A percentile compares a stretch with the other conserved stretches of the same genome.
These are phyloP conservation scores for bread wheat (Triticum aestivum) DNA, from an alignment of 176 grass and related monocot species.

Conservation along the genomic window DNA sequence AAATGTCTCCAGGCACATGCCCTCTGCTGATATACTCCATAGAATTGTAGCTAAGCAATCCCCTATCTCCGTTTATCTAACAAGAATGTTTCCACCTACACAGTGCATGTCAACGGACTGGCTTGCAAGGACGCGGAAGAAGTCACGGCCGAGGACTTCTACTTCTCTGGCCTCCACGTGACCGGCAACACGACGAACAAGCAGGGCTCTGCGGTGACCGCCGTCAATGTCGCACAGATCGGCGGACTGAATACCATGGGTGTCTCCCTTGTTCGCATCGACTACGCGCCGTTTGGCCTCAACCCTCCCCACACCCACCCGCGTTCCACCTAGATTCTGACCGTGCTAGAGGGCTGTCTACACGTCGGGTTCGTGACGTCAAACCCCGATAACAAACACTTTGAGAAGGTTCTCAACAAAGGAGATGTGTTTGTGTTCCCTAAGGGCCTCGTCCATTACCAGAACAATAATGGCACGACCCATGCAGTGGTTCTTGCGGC, in stretches of 20 bases:
- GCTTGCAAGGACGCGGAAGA: too few relatives aligned
- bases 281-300: slow-evolving; percentile 39
- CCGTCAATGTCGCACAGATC: slow-evolving; percentile 28
- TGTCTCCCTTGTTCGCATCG: slow-evolving; percentile 24
- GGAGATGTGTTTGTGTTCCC: slow-evolving; percentile 23
- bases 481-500: neutral
- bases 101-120: too few relatives aligned
- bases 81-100: too few relatives aligned
- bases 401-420: slow-evolving; percentile 14
- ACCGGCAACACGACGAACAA: slow-evolving; percentile 4
- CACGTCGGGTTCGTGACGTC: slow-evolving; percentile 28
- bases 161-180: too few relatives aligned
- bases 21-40: too few relatives aligned
- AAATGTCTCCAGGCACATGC: neutral
- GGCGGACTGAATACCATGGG: slow-evolving; percentile 34
- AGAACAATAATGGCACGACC: slow-evolving; percentile 15
- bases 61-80: too few relatives aligned
- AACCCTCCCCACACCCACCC: slow-evolving; percentile 17
- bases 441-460: too few relatives aligned
- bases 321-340: too few relatives aligned
- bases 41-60: too few relatives aligned
- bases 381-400: too few relatives aligned
- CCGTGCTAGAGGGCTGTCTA: slow-evolving; percentile 35
- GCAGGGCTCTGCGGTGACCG: slow-evolving; percentile 16
- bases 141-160: too few relatives aligned